A percentile compares a stretch with the other conserved stretches of the same genome.
phyloP scores from a whole-genome alignment of 441 rosid species.

The Adansonia grandidieri region DNA sequence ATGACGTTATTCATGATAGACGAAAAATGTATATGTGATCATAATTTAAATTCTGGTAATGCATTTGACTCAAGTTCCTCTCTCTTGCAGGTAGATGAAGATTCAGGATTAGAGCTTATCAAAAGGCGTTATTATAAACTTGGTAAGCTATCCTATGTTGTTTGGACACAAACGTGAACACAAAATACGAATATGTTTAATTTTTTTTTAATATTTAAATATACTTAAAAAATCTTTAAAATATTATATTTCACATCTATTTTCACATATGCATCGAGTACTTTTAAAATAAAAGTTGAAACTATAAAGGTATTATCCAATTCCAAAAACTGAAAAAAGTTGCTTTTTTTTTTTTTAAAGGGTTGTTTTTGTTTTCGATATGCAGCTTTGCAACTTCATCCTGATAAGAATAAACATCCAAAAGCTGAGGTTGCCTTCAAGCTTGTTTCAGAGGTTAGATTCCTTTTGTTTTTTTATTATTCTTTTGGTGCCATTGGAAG shows the following conservation, averaged over 20 bases:
- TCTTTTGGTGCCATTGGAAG: neutral
- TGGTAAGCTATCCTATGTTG: conserved; percentile 41
- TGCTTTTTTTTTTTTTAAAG: neutral
- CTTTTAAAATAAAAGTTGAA: neutral
- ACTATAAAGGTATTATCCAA: too few relatives aligned
- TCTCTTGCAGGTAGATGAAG: conserved; percentile 67
- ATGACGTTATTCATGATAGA: too few relatives aligned
- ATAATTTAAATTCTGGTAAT: too few relatives aligned
- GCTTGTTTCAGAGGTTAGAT: conserved; percentile 81
- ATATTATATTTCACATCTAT: too few relatives aligned
- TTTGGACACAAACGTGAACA: too few relatives aligned
- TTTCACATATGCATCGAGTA: too few relatives aligned
- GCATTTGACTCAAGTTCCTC: conserved; percentile 4
- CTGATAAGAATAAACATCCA: conserved; percentile 89
- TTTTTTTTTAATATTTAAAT: too few relatives aligned
- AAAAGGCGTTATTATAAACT: conserved; percentile 71
- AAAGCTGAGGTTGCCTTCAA: conserved; percentile 88
- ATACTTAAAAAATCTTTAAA: too few relatives aligned
- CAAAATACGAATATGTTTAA: too few relatives aligned
- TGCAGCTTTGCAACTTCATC: conserved; percentile 90
- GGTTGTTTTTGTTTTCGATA: neutral
- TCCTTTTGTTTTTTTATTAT: neutral
- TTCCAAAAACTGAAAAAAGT: too few relatives aligned
- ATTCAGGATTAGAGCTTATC: conserved; percentile 58
- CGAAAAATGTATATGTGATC: too few relatives aligned